phyloP scores from a whole-genome alignment of 2,329 filamentous ascomycete species.

The Verticillium albo-atrum region DNA sequence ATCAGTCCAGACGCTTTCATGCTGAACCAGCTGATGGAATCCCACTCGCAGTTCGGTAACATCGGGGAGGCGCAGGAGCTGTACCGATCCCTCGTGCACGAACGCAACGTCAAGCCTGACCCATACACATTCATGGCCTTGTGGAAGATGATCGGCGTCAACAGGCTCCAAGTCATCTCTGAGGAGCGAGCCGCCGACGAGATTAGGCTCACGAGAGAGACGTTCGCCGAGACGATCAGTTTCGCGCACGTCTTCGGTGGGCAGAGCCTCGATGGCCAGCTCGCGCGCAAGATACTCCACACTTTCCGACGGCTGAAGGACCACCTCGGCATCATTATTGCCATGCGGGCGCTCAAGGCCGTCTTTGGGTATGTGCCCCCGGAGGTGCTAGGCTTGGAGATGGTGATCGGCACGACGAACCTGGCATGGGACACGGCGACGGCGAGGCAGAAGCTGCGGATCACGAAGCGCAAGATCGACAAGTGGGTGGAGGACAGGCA shows the following conservation, averaged over 20 bases:
- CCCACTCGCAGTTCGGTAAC: slow-evolving; percentile 57
- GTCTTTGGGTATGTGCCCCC: slow-evolving; percentile 38
- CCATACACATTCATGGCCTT: slow-evolving; percentile 65
- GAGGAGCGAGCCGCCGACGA: slow-evolving; percentile 23
- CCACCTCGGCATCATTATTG: slow-evolving; percentile 38
- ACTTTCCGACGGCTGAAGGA: slow-evolving; percentile 44
- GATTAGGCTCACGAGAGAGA: slow-evolving; percentile 27
- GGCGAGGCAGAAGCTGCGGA: slow-evolving; percentile 35
- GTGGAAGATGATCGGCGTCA: slow-evolving; percentile 55
- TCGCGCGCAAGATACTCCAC: slow-evolving; percentile 45
- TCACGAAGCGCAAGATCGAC: slow-evolving; percentile 38
- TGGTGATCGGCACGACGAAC: slow-evolving; percentile 39
- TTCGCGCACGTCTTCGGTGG: slow-evolving; percentile 39
- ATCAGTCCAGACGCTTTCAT: slow-evolving; percentile 69
- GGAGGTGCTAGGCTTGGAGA: slow-evolving; percentile 41
- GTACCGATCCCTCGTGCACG: slow-evolving; percentile 48
- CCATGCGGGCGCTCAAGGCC: slow-evolving; percentile 37
- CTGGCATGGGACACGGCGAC: slow-evolving; percentile 35
- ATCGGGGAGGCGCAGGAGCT: slow-evolving; percentile 49
- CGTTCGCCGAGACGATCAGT: slow-evolving; percentile 46
- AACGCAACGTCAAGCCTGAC: slow-evolving; percentile 52
- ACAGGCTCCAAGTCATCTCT: slow-evolving; percentile 36
- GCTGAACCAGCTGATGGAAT: slow-evolving; percentile 73
- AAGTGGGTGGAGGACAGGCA: slow-evolving; percentile 14
- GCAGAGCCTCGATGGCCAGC: slow-evolving; percentile 37